phyloP scores from a whole-genome alignment of 352 stramenopile genomes.

The Phytophthora podocarpi region DNA sequence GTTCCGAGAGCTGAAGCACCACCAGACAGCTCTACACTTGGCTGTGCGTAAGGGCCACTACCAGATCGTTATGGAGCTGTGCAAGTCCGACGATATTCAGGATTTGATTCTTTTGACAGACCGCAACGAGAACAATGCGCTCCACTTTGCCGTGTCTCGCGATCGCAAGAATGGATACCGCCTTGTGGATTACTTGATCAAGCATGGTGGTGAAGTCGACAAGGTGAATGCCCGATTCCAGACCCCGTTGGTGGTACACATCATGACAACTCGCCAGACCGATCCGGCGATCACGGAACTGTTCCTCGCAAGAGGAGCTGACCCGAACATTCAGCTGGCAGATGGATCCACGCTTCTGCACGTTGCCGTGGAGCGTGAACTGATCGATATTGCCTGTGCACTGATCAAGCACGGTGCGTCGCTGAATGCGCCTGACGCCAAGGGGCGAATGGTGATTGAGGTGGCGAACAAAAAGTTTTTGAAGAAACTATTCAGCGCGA shows the following conservation, averaged over 20 bases:
- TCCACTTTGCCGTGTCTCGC: conserved; percentile 83
- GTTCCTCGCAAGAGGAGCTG: conserved; percentile 66
- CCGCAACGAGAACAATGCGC: conserved; percentile 85
- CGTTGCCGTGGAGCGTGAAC: conserved; percentile 80
- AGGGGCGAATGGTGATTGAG: conserved; percentile 78
- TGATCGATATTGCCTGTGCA: conserved; percentile 78
- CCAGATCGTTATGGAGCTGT: conserved; percentile 86
- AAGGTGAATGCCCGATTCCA: conserved; percentile 86
- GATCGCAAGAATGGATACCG: conserved; percentile 85
- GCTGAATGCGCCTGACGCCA: conserved; percentile 74
- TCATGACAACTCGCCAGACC: conserved; percentile 86
- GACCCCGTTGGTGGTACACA: conserved; percentile 80
- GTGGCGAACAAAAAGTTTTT: conserved; percentile 81
- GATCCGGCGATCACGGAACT: conserved; percentile 80
- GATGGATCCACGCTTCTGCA: conserved; percentile 87
- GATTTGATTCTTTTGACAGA: conserved; percentile 77
- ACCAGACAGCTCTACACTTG: conserved; percentile 83
- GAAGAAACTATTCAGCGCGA: conserved; percentile 83
- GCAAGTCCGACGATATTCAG: conserved; percentile 69
- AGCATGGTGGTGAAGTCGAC: conserved; percentile 81
- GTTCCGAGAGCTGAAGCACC: conserved; percentile 86
- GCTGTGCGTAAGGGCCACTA: conserved; percentile 87
- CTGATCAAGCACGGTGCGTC: conserved; percentile 75
- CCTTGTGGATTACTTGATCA: conserved; percentile 85
- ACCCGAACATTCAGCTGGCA: conserved; percentile 72